Conservation (phyloP, 352 stramenopile genomes). For the Phytophthora gonapodyides region DNA sequence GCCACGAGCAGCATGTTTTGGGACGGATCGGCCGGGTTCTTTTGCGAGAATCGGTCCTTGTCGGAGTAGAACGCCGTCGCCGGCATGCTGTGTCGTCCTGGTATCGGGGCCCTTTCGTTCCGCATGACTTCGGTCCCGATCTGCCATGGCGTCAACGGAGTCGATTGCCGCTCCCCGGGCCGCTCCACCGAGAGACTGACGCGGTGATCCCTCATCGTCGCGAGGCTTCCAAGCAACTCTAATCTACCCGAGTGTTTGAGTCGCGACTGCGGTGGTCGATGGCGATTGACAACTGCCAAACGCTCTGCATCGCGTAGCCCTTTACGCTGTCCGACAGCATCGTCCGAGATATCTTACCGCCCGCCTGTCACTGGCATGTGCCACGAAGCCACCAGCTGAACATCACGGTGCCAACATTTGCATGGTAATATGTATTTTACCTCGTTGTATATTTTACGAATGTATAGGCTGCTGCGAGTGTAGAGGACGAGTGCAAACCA, state of each 20-base stretch:
- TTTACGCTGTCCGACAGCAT: slow-evolving; percentile 22
- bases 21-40: slow-evolving; percentile 19
- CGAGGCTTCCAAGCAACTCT: slow-evolving; percentile 1
- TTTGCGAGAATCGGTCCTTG: slow-evolving; percentile 30
- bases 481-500: slow-evolving; percentile 22
- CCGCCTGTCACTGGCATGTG: slow-evolving; percentile 30
- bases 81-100: slow-evolving; percentile 11
- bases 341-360: slow-evolving; percentile 35
- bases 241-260: not conserved
- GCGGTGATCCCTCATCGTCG: slow-evolving; percentile 23
- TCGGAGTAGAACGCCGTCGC: slow-evolving; percentile 37
- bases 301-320: not conserved
- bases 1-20: slow-evolving; percentile 33
- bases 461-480: slow-evolving; percentile 11
- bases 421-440: not conserved
- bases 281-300: slow-evolving; percentile 13
- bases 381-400: slow-evolving; percentile 21
- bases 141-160: slow-evolving; percentile 29
- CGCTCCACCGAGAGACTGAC: slow-evolving; percentile 28
- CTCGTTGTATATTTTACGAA: not conserved
- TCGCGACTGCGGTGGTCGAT: slow-evolving; percentile 1
- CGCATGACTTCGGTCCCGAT: slow-evolving; percentile 27
- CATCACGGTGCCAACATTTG: slow-evolving; percentile 5
- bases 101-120: slow-evolving; percentile 8
- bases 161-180: slow-evolving; percentile 17